Conservation (phyloP, 2,329 filamentous ascomycete genomes). For the Aureobasidium namibiae region DNA sequence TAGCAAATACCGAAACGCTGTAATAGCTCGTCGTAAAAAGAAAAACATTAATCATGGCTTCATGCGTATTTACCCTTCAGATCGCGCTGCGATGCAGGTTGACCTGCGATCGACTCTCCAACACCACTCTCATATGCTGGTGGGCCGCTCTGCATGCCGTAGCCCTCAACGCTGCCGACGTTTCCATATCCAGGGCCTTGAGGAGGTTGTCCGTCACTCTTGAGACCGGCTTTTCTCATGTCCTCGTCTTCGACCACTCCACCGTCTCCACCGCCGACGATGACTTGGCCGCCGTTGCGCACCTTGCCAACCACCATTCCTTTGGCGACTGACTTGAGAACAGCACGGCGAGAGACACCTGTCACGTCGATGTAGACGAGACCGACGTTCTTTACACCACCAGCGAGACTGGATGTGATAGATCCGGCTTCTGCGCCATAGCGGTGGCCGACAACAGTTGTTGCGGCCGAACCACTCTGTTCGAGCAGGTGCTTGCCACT, state of each 20-base stretch:
- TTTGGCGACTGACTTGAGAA: constrained; percentile 92
- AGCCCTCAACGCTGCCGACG: background rate
- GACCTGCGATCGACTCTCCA: constrained; percentile 5
- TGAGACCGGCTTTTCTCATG: constrained; percentile 19
- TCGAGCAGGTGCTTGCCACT: constrained; percentile 70
- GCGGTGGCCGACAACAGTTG: constrained; percentile 76
- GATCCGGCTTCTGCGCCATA: constrained; percentile 81
- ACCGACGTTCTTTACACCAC: constrained; percentile 91
- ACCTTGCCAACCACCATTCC: constrained; percentile 88
- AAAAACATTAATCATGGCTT: background rate
- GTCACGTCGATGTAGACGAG: constrained; percentile 96
- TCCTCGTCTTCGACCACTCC: constrained; percentile 34
- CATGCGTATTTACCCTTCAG: background rate
- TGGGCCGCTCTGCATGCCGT: constrained; percentile 3
- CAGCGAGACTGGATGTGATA: constrained; percentile 65
- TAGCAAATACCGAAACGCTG: background rate
- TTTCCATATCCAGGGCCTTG: background rate
- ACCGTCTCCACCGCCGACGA: constrained; percentile 61
- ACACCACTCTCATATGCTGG: constrained; percentile 3
- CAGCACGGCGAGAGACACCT: constrained; percentile 78
- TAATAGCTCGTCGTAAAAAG: background rate
- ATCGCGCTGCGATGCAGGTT: constrained; percentile 12
- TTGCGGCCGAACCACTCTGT: constrained; percentile 68
- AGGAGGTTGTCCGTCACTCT: constrained; percentile 1
- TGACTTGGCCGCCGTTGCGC: constrained; percentile 61